phyloP scores from a whole-genome alignment of 176 grass and related monocot species.

The Paspalum notatum region DNA sequence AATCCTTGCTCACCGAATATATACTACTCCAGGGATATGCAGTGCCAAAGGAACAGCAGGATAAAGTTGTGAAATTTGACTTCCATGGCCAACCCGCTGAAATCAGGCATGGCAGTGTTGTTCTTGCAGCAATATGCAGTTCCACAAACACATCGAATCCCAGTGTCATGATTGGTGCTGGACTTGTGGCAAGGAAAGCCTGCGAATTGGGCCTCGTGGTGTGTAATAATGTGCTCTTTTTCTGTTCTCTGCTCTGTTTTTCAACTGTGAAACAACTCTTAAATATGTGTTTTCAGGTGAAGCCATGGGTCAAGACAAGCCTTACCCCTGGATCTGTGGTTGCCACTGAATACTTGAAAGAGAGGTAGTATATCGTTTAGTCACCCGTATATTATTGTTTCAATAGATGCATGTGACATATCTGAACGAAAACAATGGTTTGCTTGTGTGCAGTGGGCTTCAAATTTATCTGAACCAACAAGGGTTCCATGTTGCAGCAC shows the following conservation, averaged over 20 bases:
- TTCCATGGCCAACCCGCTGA: constrained; percentile 52
- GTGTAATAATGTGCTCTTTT: not conserved
- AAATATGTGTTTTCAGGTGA: constrained; percentile 46
- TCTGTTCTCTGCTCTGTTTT: not conserved
- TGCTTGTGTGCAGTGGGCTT: constrained; percentile 50
- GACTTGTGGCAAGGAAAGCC: constrained; percentile 68
- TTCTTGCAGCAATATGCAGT: constrained; percentile 67
- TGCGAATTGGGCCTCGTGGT: constrained; percentile 57
- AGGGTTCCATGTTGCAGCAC: constrained; percentile 57
- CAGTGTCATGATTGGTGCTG: constrained; percentile 66
- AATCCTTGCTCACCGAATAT: not conserved
- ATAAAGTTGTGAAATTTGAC: constrained; percentile 68
- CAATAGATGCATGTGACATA: not conserved
- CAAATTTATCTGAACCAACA: constrained; percentile 58
- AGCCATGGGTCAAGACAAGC: constrained; percentile 77
- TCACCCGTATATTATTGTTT: not conserved
- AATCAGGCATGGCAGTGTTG: constrained; percentile 68
- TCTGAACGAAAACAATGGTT: not conserved
- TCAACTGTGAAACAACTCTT: not conserved
- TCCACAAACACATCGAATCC: constrained; percentile 74
- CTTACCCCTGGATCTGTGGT: constrained; percentile 71
- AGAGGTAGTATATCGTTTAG: constrained; percentile 42
- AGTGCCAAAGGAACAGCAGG: constrained; percentile 63
- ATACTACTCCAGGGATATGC: constrained; percentile 51
- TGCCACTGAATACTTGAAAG: constrained; percentile 56